phyloP scores from a whole-genome alignment of 1,284 basidiomycete genomes.

The Leucoagaricus sp. region DNA sequence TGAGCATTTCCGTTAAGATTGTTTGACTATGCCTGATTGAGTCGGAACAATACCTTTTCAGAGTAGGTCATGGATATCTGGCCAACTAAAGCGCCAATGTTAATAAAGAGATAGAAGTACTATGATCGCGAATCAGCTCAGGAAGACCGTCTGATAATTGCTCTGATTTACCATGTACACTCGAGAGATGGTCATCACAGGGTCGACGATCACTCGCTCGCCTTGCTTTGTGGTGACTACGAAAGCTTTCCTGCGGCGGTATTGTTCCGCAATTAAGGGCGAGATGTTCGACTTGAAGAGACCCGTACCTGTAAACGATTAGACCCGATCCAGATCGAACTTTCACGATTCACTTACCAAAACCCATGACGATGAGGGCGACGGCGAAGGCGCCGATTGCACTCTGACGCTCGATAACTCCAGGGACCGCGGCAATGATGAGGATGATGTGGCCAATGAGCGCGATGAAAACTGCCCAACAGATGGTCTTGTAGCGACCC shows the following conservation, averaged over 20 bases:
- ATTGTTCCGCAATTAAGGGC: constrained; percentile 81
- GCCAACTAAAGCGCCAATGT: constrained; percentile 73
- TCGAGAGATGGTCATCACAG: constrained; percentile 66
- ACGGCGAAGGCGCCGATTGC: constrained; percentile 67
- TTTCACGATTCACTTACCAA: constrained; percentile 38
- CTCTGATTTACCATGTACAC: constrained; percentile 63
- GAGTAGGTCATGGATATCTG: constrained; percentile 74
- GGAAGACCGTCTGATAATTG: neutral
- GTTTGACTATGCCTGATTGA: too few species aligned
- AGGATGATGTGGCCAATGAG: constrained; percentile 77
- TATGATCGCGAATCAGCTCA: constrained; percentile 28
- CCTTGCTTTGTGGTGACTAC: constrained; percentile 57
- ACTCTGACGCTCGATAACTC: constrained; percentile 61
- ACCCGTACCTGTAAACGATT: constrained; percentile 50
- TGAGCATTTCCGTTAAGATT: too few species aligned
- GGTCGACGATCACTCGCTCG: constrained; percentile 84
- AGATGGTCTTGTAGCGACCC: constrained; percentile 78
- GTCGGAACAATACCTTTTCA: constrained; percentile 52
- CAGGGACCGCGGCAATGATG: constrained; percentile 70
- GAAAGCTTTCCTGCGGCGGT: constrained; percentile 57
- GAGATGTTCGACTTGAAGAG: constrained; percentile 84
- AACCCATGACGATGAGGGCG: constrained; percentile 69
- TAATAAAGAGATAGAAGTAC: constrained; percentile 83
- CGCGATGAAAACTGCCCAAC: constrained; percentile 54
- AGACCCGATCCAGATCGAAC: constrained; percentile 15